phyloP scores from a whole-genome alignment of 176 grass and related monocot genomes.

The Lolium rigidum region DNA sequence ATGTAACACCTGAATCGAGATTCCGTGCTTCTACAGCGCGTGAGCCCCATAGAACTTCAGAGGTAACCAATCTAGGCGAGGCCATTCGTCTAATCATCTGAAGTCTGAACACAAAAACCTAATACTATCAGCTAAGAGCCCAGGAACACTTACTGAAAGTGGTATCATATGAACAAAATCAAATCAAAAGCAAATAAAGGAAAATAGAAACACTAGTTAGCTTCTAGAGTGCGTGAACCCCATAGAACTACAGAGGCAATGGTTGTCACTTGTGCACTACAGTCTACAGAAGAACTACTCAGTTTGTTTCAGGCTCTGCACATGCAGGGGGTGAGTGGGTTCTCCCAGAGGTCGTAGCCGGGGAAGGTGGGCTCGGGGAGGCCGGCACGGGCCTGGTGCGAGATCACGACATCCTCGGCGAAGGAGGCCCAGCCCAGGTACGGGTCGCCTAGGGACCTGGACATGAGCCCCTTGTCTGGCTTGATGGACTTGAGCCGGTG shows the following conservation, averaged over 20 bases:
- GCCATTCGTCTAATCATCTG: too few relatives aligned
- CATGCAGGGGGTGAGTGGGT: conserved; percentile 81
- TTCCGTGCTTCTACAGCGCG: too few relatives aligned
- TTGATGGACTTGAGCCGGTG: conserved; percentile 87
- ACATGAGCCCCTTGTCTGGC: conserved; percentile 90
- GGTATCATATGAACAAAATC: too few relatives aligned
- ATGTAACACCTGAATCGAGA: neutral
- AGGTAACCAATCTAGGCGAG: too few relatives aligned
- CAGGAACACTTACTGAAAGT: too few relatives aligned
- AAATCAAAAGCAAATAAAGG: too few relatives aligned
- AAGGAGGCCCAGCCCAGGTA: conserved; percentile 85
- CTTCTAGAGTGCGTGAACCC: neutral
- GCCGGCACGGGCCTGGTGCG: conserved; percentile 61
- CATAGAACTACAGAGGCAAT: neutral
- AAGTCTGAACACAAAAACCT: too few relatives aligned
- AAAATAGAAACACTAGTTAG: too few relatives aligned
- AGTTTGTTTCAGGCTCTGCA: conserved; percentile 49
- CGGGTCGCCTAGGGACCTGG: conserved; percentile 78
- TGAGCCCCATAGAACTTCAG: too few relatives aligned
- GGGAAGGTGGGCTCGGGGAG: conserved; percentile 80
- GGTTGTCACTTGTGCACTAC: neutral
- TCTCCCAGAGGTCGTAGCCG: conserved; percentile 83
- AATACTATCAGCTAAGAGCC: too few relatives aligned
- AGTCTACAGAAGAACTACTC: neutral
- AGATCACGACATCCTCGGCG: conserved; percentile 66